These are phyloP conservation scores for Trypanosoma mega DNA, from an alignment of 208 protist species.

Conservation along the genomic window DNA sequence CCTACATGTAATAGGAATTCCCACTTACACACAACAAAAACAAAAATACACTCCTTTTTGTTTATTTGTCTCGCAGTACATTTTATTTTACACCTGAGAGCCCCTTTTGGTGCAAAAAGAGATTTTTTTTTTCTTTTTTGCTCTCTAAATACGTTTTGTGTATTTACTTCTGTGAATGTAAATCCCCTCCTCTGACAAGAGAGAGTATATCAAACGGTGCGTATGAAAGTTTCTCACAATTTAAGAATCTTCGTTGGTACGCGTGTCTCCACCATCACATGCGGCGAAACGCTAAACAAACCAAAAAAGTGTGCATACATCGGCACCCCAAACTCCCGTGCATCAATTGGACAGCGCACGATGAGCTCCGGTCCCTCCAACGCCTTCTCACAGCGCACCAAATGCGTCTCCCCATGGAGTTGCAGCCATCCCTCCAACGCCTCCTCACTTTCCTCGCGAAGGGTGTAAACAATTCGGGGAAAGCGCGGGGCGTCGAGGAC, in stretches of 20 bases:
- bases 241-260: slow-evolving; percentile 58
- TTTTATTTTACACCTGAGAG: no score
- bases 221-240: slow-evolving; percentile 24
- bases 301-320: slow-evolving; percentile 62
- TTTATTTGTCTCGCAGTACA: no score
- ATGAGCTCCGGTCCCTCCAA: slow-evolving; percentile 75
- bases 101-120: no score
- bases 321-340: slow-evolving; percentile 55
- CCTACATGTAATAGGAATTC: no score
- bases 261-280: slow-evolving; percentile 80
- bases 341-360: slow-evolving; percentile 74
- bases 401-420: slow-evolving; percentile 56
- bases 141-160: no score
- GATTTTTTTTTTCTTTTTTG: no score
- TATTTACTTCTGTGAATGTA: no score
- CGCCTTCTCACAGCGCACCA: slow-evolving; percentile 57
- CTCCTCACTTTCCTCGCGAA: slow-evolving; percentile 33
- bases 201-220: no score
- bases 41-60: no score
- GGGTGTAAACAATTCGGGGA: slow-evolving; percentile 67
- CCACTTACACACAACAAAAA: no score
- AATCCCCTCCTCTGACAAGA: no score
- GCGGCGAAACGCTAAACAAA: slow-evolving; percentile 65
- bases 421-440: slow-evolving; percentile 52
- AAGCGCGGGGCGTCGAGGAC: slow-evolving; percentile 64